Evolutionary conservation across 768 basidiomycete genomes (phyloP).

Genomic region (Hygrophoropsis aurantiaca): DNA sequence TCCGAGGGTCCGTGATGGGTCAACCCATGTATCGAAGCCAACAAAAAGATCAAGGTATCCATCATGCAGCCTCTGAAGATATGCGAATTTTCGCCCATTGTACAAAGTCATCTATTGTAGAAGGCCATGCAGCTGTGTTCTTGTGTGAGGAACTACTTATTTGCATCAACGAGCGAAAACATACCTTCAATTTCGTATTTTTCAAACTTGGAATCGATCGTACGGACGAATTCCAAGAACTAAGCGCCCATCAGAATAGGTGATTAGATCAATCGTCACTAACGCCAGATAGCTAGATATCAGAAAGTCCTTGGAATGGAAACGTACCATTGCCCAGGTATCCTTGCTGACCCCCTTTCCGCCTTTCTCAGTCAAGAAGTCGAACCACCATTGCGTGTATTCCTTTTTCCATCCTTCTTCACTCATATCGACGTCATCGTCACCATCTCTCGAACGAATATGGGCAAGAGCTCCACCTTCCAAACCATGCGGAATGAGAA

Average conservation of each 20-base stretch:
- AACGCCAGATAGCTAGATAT: not conserved
- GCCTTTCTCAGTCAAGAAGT: constrained; percentile 64
- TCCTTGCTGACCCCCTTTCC: constrained; percentile 84
- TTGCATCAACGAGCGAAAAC: constrained; percentile 9
- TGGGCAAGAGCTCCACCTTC: constrained; percentile 62
- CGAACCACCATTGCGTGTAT: constrained; percentile 74
- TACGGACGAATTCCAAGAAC: constrained; percentile 79
- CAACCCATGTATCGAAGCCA: too few species aligned
- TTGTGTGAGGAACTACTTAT: not conserved
- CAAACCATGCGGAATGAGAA: constrained; percentile 76
- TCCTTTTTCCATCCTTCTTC: constrained; percentile 61
- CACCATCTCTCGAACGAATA: constrained; percentile 27
- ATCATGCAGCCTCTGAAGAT: too few species aligned
- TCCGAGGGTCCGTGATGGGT: too few species aligned
- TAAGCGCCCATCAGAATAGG: constrained; percentile 25
- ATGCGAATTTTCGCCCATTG: constrained; percentile 46
- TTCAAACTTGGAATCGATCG: constrained; percentile 69
- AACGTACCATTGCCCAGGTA: constrained; percentile 81
- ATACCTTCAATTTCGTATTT: constrained; percentile 78
- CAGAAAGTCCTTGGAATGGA: constrained; percentile 7
- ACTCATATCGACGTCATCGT: constrained; percentile 44
- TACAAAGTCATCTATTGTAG: constrained; percentile 83
- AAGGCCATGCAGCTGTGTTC: constrained; percentile 77
- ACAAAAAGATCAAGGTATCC: too few species aligned
- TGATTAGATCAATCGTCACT: constrained; percentile 7